phyloP scores from a whole-genome alignment of 1,284 basidiomycete species.

The Sanghuangporus sanghuang region DNA sequence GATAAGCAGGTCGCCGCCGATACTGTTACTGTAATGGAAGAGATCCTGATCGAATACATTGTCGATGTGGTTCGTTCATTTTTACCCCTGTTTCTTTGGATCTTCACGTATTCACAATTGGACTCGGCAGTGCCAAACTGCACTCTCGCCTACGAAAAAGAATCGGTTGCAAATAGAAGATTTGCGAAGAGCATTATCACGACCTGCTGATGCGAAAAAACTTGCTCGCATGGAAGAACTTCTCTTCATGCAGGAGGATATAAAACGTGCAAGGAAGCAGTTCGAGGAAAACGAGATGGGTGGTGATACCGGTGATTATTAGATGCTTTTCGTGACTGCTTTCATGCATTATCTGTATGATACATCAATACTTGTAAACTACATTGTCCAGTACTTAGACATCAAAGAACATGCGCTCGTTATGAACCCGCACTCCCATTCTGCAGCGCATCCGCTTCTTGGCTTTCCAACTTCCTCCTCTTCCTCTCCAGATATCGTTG shows the following conservation, averaged over 20 bases:
- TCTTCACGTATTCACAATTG: slow-evolving; percentile 2
- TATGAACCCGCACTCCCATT: neutral
- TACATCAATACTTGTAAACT: slow-evolving; percentile 2
- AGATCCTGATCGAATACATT: slow-evolving; percentile 89
- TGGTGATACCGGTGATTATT: neutral
- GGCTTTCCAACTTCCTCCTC: slow-evolving; percentile 62
- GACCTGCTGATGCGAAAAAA: slow-evolving; percentile 80
- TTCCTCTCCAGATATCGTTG: slow-evolving; percentile 79
- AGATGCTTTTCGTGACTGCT: neutral
- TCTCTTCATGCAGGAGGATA: slow-evolving; percentile 87
- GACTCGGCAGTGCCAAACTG: slow-evolving; percentile 57
- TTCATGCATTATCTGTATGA: neutral
- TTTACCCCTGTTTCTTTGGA: slow-evolving; percentile 19
- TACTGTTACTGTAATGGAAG: slow-evolving; percentile 89
- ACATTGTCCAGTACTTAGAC: neutral
- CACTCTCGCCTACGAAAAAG: slow-evolving; percentile 63
- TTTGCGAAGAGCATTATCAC: slow-evolving; percentile 66
- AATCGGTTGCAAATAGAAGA: slow-evolving; percentile 74
- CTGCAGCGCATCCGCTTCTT: neutral
- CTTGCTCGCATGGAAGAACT: slow-evolving; percentile 86
- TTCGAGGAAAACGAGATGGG: slow-evolving; percentile 49
- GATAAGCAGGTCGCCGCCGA: slow-evolving; percentile 84
- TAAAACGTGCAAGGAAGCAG: slow-evolving; percentile 80
- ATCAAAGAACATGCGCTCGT: no score
- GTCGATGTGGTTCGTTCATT: slow-evolving; percentile 68